A percentile compares a stretch with the other conserved stretches of the same genome.
These are phyloP conservation scores for Trichothecium sympodiale DNA, from an alignment of 2,329 filamentous ascomycete genomes.

Conservation along the genomic window DNA sequence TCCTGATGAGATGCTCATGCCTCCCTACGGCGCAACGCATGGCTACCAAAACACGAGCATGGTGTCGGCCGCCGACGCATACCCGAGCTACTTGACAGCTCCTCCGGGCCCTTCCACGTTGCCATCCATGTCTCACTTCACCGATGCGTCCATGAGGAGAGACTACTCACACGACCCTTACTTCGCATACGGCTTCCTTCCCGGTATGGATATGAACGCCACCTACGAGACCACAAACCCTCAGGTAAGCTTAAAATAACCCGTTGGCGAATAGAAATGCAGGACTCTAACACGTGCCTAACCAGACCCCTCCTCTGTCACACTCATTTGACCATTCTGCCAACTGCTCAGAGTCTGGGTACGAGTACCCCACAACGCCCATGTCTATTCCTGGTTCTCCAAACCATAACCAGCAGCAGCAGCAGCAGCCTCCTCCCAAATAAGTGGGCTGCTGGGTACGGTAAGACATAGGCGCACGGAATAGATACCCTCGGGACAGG, in stretches of 20 bases:
- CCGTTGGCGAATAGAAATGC: neutral
- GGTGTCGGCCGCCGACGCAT: constrained; percentile 39
- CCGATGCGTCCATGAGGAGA: constrained; percentile 58
- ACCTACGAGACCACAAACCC: constrained; percentile 57
- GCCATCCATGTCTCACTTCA: constrained; percentile 53
- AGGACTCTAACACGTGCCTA: constrained; percentile 1
- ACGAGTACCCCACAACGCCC: constrained; percentile 59
- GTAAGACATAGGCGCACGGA: too few species aligned
- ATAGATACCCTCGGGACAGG: too few species aligned
- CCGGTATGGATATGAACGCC: constrained; percentile 51
- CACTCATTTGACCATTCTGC: constrained; percentile 61
- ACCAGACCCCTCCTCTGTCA: constrained; percentile 66
- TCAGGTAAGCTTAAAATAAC: constrained; percentile 53
- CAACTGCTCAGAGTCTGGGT: constrained; percentile 49
- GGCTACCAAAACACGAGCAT: constrained; percentile 34
- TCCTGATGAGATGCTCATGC: constrained; percentile 49
- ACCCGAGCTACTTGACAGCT: constrained; percentile 43
- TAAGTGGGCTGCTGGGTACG: too few species aligned
- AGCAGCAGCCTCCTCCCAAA: too few species aligned
- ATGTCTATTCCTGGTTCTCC: constrained; percentile 64
- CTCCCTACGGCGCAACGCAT: constrained; percentile 44
- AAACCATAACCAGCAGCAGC: constrained; percentile 28
- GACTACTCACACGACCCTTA: constrained; percentile 48
- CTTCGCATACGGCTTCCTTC: constrained; percentile 37
- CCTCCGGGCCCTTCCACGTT: constrained; percentile 46